Conservation (phyloP, 2,329 filamentous ascomycete species). For the Verticillium albo-atrum region DNA sequence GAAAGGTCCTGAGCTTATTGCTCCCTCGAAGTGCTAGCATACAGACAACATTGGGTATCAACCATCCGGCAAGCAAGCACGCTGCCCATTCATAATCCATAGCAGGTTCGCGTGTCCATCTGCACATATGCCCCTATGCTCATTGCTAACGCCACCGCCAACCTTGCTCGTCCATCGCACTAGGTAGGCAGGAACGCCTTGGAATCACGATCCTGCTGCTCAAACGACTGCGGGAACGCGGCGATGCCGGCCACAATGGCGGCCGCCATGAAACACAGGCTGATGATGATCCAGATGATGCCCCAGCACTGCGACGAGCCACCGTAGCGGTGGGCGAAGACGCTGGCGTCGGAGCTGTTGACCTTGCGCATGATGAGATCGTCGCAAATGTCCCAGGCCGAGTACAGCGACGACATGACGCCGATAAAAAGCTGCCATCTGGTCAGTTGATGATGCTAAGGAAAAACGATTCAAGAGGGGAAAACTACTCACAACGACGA, state of each 20-base stretch:
- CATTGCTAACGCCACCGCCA: no score
- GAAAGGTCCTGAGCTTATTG: no score
- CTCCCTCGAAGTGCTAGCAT: no score
- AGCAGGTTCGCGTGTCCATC: neutral
- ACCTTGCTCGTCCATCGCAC: neutral
- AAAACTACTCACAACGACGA: slow-evolving; percentile 53
- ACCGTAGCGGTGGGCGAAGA: slow-evolving; percentile 73
- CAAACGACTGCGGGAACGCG: slow-evolving; percentile 67
- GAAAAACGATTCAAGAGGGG: neutral
- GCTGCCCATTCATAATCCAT: no score
- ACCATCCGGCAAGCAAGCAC: no score
- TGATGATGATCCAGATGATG: slow-evolving; percentile 71
- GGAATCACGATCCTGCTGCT: slow-evolving; percentile 65
- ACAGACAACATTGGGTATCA: no score
- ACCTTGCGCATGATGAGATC: slow-evolving; percentile 77
- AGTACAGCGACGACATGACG: slow-evolving; percentile 77
- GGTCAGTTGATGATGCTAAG: neutral
- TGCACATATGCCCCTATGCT: neutral
- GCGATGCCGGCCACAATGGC: slow-evolving; percentile 74
- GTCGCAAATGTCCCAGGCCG: slow-evolving; percentile 82
- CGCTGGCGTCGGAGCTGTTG: slow-evolving; percentile 73
- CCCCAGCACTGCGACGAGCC: slow-evolving; percentile 80
- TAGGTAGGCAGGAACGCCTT: slow-evolving; percentile 57
- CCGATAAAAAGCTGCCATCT: slow-evolving; percentile 66
- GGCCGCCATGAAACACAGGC: slow-evolving; percentile 64